These are phyloP conservation scores for Thozetella sp. DNA, from an alignment of 495 filamentous ascomycete species.

Conservation along the genomic window DNA sequence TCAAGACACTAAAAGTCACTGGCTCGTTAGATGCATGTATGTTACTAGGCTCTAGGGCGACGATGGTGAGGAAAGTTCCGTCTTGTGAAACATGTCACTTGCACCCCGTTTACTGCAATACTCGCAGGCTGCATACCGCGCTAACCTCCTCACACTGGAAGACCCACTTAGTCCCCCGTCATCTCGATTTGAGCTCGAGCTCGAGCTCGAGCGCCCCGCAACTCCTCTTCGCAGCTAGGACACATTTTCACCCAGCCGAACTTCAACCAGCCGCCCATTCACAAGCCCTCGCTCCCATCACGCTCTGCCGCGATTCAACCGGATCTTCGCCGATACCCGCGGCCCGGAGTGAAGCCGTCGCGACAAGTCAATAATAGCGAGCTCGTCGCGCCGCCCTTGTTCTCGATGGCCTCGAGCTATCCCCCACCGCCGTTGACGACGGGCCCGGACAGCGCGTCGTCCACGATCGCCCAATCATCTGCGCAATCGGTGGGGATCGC, in stretches of 20 bases:
- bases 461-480: neutral
- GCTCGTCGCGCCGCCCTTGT: constrained; percentile 6
- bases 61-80: no score
- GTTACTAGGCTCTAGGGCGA: no score
- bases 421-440: constrained; percentile 15
- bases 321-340: constrained; percentile 25
- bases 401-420: constrained; percentile 17
- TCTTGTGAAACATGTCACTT: neutral
- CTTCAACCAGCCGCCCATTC: neutral
- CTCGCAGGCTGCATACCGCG: no score
- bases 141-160: no score
- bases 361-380: constrained; percentile 1
- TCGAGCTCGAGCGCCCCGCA: neutral
- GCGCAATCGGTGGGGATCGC: neutral
- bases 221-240: neutral
- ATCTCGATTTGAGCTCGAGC: neutral
- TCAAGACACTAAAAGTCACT: no score
- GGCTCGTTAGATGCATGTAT: no score
- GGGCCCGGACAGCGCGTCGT: constrained; percentile 3
- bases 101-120: neutral
- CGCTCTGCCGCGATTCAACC: constrained; percentile 20
- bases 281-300: neutral
- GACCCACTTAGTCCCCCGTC: neutral
- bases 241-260: neutral
- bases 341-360: constrained; percentile 17